Evolutionary conservation across 495 filamentous ascomycete genomes (phyloP), one percentile per base, ranked within the genome.

Genomic region (Symbiotaphrina buchneri): DNA sequence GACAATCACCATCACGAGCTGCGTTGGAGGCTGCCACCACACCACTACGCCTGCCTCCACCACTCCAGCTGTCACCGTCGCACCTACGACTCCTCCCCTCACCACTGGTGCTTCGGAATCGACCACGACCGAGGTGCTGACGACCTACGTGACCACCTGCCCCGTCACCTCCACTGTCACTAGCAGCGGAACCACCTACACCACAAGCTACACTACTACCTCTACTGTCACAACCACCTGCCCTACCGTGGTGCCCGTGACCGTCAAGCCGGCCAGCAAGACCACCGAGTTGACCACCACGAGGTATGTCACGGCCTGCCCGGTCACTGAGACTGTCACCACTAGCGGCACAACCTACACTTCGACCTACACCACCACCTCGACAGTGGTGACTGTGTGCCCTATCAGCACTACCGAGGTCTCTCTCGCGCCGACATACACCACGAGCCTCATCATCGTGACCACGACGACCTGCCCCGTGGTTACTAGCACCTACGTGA

Each of bases 121-220:
- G 16, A 38, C 35, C 5, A 34, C 37, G 15, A 39, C 40, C 1
- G 36, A 35, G 16, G 18, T 31, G 16, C 32, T 36, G 10, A 39
- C 28, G 18, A 24, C 27, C 13, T 36, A 38, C 39, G 36, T 30
- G 2, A 40, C 36, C 21, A 32, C 32, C 5, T 42, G 38, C 38
- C 39, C 38, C 3, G 32, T 37, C 30, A 25, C 22, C 13, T 25
- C 22, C 13, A 25, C 22, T 25, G 13, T 13, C 13, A n/a, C 41
- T 28, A 41, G 36, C 11, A 47, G 41, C 11, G 30, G 41, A 4
- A 56, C 55, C 14, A 30, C 53, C 22, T 44, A 51, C 39, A 49
- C 47, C 18, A 52, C 47, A 16, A 59, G 58, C 24, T 59, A 57
- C 44, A 56, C 58, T 20, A 56, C 61, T 28, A 50, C 55, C 37